Base-by-base conservation (phyloP, 2,329 filamentous ascomycete genomes). In the Ceratocystis diversiconidia region DNA sequence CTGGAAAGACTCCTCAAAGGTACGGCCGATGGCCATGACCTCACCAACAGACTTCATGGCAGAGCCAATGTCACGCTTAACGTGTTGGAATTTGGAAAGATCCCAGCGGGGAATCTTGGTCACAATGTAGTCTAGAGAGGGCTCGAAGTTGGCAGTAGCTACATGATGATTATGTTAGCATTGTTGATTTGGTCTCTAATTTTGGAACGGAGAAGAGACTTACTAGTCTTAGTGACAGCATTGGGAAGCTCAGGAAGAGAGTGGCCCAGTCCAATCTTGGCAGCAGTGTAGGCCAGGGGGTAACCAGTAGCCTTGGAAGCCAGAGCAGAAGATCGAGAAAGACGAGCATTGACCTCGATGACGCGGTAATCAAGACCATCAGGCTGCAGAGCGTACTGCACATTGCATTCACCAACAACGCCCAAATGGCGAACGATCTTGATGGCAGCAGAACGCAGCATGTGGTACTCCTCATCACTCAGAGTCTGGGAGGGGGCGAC, bases 71-170 rank as follows among this genome's bases (percentile, higher is more conserved):
- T 95, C 89, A 68, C 94, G 88, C 81, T 96, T 95, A 70, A 99
- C 94, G 72, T 97, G 92, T 79, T 97, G 92, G 82, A 99, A 99
- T 80, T 99, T 99, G 80, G 89, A 86, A 73, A 99, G 77, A 81
- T 99, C 94, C 94, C 94, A 99, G 73, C 94, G 86, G 71, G 94
- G 94, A 71, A 99, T 97, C 82, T 99, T 99, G 71, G 91, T 96
- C 70, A 99, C 94, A 70, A 99, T 90, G 76, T 99, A 99, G 74
- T 99, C 94, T 69, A 99, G 80, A 69, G 90, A 95, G 63, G 94
- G 94, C 77, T 99, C 94, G 74, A 99, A 99, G 82, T 97, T 97
- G 73, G 94, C 94, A 7, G 94, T 97, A 19, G 94, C 68, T 62
- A 57, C 28, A 43, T 3, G 28, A 28, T 22, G 61, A 2, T 6